These are phyloP conservation scores for Gnaphalium uliginosum DNA, from an alignment of 129 eudicot species.

Conservation along the genomic window DNA sequence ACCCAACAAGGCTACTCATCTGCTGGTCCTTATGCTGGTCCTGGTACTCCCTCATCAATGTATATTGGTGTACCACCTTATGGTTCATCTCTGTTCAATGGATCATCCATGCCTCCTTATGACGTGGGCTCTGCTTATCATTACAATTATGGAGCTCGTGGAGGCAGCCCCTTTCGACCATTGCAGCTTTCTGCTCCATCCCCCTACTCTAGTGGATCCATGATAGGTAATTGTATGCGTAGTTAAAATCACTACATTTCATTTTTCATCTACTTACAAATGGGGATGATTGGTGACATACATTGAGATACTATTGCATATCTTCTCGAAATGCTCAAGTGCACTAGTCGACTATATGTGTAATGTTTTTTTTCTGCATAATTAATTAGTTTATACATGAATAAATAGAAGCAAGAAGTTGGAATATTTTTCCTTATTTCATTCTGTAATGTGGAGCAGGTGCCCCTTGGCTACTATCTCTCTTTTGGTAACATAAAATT, in stretches of 20 bases:
- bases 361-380: neutral
- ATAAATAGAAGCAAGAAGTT: neutral
- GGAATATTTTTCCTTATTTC: neutral
- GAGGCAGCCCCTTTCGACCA: constrained; percentile 82
- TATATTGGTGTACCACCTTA: constrained; percentile 80
- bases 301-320: neutral
- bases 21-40: constrained; percentile 57
- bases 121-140: constrained; percentile 76
- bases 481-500: neutral
- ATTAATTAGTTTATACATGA: constrained; percentile 11
- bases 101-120: constrained; percentile 76
- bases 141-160: constrained; percentile 69
- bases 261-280: constrained; percentile 11
- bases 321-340: neutral
- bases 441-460: neutral
- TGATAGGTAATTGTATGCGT: constrained; percentile 50
- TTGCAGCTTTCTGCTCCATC: constrained; percentile 69
- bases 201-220: constrained; percentile 74
- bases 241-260: constrained; percentile 10
- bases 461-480: neutral
- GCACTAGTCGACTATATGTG: neutral
- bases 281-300: neutral
- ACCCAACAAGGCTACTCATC: constrained; percentile 64
- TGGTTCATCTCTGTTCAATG: constrained; percentile 76
- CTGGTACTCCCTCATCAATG: constrained; percentile 79